Conservation (phyloP, 2,329 filamentous ascomycete species). For the Colletotrichum costaricense region DNA sequence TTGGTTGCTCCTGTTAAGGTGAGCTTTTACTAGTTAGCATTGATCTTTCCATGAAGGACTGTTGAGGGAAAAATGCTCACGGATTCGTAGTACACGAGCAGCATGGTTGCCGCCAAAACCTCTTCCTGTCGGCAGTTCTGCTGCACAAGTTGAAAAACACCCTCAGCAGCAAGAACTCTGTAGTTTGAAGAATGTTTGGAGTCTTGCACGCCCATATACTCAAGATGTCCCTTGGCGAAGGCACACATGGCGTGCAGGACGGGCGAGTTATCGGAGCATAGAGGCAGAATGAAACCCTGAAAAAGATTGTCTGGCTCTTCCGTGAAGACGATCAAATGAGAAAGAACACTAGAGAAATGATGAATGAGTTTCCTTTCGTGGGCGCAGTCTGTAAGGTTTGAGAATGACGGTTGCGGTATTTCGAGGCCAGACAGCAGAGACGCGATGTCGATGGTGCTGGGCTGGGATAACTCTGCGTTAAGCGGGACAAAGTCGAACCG, state of each 20-base stretch:
- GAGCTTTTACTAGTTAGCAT: background rate
- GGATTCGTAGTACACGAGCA: conserved; percentile 56
- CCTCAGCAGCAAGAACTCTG: conserved; percentile 68
- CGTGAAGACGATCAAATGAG: background rate
- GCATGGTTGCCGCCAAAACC: conserved; percentile 68
- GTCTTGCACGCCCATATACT: conserved; percentile 67
- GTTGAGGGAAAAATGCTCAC: background rate
- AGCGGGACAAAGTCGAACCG: background rate
- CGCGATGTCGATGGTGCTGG: background rate
- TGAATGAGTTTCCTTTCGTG: background rate
- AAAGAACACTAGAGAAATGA: background rate
- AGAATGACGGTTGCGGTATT: background rate
- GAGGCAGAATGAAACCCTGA: conserved; percentile 40
- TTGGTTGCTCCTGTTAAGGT: background rate
- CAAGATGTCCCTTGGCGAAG: conserved; percentile 83
- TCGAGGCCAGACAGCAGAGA: background rate
- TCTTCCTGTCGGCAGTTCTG: conserved; percentile 63
- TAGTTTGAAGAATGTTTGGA: conserved; percentile 66
- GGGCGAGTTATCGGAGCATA: conserved; percentile 63
- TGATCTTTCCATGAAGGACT: background rate
- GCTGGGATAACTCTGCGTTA: background rate
- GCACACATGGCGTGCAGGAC: conserved; percentile 88
- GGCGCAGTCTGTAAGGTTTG: background rate
- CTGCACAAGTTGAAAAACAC: conserved; percentile 62
- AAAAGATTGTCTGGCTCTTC: background rate